Evolutionary conservation across 208 protist genomes (phyloP).

Genomic region (Kentomonas sorsogonicus): DNA sequence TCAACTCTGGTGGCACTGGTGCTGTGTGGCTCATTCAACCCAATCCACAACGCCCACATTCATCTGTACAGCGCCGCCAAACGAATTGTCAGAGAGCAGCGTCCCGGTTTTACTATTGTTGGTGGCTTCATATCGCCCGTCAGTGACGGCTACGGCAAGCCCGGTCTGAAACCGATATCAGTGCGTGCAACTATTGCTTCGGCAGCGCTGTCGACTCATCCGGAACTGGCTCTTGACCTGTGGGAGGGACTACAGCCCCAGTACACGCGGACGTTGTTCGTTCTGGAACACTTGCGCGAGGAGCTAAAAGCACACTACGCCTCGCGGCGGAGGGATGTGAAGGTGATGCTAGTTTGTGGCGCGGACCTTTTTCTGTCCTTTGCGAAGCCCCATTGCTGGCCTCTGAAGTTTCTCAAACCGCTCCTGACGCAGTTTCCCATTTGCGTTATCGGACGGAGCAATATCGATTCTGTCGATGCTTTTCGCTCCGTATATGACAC

Average conservation of each 20-base stretch:
- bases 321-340: conserved; percentile 23
- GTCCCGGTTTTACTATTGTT: conserved; percentile 21
- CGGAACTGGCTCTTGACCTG: conserved; percentile 42
- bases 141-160: conserved; percentile 68
- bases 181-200: conserved; percentile 39
- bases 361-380: conserved; percentile 75
- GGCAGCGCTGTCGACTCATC: conserved; percentile 29
- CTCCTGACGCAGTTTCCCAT: conserved; percentile 56
- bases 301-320: conserved; percentile 15
- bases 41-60: conserved; percentile 71
- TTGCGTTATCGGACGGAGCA: conserved; percentile 50
- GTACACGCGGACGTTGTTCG: conserved; percentile 59
- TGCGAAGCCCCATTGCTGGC: conserved; percentile 58
- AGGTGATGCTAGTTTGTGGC: conserved; percentile 61
- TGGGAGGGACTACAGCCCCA: conserved; percentile 67
- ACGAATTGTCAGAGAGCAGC: conserved; percentile 11
- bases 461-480: too few species aligned
- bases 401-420: conserved; percentile 36
- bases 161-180: conserved; percentile 32
- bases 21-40: conserved; percentile 81
- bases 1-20: conserved; percentile 27
- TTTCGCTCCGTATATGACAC: too few species aligned
- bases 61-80: conserved; percentile 48
- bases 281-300: conserved; percentile 58
- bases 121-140: conserved; percentile 84